Percentiles rank a stretch among this genome's conserved stretches.
Conservation (phyloP, 257 asterid species). For the Nicotiana benthamiana region DNA sequence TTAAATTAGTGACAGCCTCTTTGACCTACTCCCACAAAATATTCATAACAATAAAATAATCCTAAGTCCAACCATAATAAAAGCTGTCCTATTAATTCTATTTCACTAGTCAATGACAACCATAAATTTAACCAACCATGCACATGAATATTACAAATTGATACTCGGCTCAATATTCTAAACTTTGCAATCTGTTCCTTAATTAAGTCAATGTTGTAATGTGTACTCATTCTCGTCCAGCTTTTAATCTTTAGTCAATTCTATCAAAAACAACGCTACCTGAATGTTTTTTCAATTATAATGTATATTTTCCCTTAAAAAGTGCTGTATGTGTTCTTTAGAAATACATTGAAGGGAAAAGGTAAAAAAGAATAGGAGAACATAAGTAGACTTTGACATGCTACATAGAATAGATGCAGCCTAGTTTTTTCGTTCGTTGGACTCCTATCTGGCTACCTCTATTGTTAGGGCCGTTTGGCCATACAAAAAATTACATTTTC, state of each 20-base stretch:
- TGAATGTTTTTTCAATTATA: too few species aligned
- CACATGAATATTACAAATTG: background rate
- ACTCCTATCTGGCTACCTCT: too few species aligned
- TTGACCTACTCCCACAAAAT: background rate
- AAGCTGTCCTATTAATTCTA: background rate
- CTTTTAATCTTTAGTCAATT: background rate
- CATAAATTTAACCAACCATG: background rate
- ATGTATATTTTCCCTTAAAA: too few species aligned
- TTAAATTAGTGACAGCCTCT: background rate
- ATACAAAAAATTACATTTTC: too few species aligned
- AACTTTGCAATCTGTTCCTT: background rate
- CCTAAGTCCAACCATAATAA: background rate
- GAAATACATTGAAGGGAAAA: too few species aligned
- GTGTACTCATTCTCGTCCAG: constrained; percentile 5
- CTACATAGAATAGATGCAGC: too few species aligned
- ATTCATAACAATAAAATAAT: background rate
- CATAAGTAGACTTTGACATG: too few species aligned
- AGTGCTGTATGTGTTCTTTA: too few species aligned
- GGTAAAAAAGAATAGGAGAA: too few species aligned
- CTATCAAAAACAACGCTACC: background rate
- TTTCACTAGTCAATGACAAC: background rate
- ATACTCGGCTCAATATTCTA: background rate
- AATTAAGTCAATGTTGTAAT: background rate
- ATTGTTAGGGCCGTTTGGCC: too few species aligned
- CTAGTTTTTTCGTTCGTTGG: too few species aligned